Percentiles rank a stretch among this genome's conserved stretches.
Evolutionary conservation across 371 early-diverging fungal genomes (phyloP).

Genomic region (Sporodiniella umbellata): DNA sequence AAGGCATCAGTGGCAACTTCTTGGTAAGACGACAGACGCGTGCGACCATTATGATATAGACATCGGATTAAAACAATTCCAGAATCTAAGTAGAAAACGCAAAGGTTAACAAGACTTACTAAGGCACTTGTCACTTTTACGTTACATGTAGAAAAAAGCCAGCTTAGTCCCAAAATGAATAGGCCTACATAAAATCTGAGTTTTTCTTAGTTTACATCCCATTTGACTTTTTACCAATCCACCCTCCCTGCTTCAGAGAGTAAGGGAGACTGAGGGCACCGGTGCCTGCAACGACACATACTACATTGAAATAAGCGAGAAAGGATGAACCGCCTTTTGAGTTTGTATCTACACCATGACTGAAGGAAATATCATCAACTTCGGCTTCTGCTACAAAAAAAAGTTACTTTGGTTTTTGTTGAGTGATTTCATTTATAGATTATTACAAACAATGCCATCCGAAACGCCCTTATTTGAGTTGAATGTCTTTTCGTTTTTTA

Average conservation of each 20-base stretch:
- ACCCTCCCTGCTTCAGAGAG: conserved; percentile 77
- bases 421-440: not conserved
- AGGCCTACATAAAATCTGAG: conserved; percentile 20
- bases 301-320: conserved; percentile 59
- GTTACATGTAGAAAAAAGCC: no score
- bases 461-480: not conserved
- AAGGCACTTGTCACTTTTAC: no score
- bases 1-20: conserved; percentile 65
- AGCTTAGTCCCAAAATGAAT: no score
- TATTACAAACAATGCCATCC: not conserved
- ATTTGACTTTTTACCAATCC: conserved; percentile 52
- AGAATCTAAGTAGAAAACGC: no score
- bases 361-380: conserved; percentile 1
- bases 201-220: not conserved
- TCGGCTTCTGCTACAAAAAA: conserved; percentile 1
- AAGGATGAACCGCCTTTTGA: conserved; percentile 25
- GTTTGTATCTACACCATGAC: conserved; percentile 5
- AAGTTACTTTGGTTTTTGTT: not conserved
- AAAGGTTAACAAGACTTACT: no score
- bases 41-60: conserved; percentile 64
- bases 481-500: not conserved
- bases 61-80: conserved; percentile 71
- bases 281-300: conserved; percentile 83
- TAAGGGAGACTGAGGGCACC: conserved; percentile 84
- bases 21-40: conserved; percentile 36